Evolutionary conservation across 1,139 yeast genomes (phyloP), one percentile per base, ranked within the genome.

Genomic region (Taphrina confusa): DNA sequence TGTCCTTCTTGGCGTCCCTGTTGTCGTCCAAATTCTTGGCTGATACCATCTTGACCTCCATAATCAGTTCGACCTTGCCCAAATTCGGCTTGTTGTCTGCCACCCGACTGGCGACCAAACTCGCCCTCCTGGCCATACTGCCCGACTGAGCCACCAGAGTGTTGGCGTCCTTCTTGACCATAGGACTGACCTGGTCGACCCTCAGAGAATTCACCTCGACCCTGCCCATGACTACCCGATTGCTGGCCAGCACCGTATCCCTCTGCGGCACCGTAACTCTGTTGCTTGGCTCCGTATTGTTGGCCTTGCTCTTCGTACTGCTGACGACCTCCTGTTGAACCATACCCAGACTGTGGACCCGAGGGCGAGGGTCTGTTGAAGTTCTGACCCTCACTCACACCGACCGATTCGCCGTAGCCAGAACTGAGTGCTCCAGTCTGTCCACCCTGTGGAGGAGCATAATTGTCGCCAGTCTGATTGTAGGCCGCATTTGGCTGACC

Each of bases 351-450:
- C 31, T 34, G 42, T 9, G 42, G 14, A 4, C 42, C 42, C 4
- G 30, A 40, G 25, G 8, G 11, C 12, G 52, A 31, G 11, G 52
- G 52, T 47, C 42, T 27, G 34, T 47, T 47, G 52, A 25, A 47
- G 52, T 47, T 47, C 31, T 47, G 52, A 12, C 52, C 52, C 20
- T 47, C 52, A 25, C 52, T 47, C 28, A 47, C 34, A 31, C 52
- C 40, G 12, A 33, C 33, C 16, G 52, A 33, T 18, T 47, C 52
- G 28, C 52, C 52, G 16, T 18, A 47, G 5, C 52, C 52, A 20
- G 30, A 27, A 6, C 47, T 31, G 18, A 42, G 47, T 4, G 18
- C 47, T 23, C 47, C 47, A n/a, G 47, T 42, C 31, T 42, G 47
- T 6, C 47, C 47, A 25, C 47, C 47, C 33, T 42, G 30, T 23